phyloP scores from a whole-genome alignment of 495 filamentous ascomycete genomes.

The Xylaria grammica region DNA sequence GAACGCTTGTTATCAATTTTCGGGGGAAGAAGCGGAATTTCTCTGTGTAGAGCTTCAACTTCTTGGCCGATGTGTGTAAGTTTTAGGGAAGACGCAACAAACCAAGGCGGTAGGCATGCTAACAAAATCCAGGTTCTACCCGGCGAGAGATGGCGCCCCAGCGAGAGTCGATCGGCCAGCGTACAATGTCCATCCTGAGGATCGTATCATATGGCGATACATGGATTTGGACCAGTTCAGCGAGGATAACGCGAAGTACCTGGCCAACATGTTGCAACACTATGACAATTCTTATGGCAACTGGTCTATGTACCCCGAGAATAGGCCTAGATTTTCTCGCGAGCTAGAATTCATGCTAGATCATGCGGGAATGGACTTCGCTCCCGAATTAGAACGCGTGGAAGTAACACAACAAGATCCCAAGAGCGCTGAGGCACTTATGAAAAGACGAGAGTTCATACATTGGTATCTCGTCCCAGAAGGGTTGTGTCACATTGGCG shows the following conservation, averaged over 20 bases:
- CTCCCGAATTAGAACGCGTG: conserved; percentile 5
- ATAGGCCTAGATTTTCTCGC: conserved; percentile 18
- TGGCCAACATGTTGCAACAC: conserved; percentile 17
- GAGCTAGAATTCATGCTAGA: conserved; percentile 21
- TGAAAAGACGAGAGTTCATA: conserved; percentile 16
- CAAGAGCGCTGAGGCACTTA: background rate
- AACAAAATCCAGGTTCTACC: conserved; percentile 23
- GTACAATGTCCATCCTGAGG: conserved; percentile 33
- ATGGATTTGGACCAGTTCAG: background rate
- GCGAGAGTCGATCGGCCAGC: conserved; percentile 25
- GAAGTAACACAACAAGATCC: conserved; percentile 9
- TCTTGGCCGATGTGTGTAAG: conserved; percentile 31
- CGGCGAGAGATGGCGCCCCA: background rate
- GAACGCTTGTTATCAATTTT: conserved; percentile 36
- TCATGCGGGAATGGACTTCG: conserved; percentile 14
- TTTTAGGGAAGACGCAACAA: conserved; percentile 4
- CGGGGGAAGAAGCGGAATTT: conserved; percentile 19
- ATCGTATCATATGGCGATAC: conserved; percentile 36
- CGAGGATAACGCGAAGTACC: background rate
- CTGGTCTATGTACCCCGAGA: background rate
- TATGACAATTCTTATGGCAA: conserved; percentile 22
- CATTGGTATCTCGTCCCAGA: conserved; percentile 15
- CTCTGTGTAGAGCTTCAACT: conserved; percentile 4
- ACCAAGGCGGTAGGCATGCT: conserved; percentile 5
- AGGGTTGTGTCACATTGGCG: conserved; percentile 3